A percentile compares a stretch with the other conserved stretches of the same genome.
Evolutionary conservation across 1,284 basidiomycete species (phyloP).

Genomic region (Mycena sp.): DNA sequence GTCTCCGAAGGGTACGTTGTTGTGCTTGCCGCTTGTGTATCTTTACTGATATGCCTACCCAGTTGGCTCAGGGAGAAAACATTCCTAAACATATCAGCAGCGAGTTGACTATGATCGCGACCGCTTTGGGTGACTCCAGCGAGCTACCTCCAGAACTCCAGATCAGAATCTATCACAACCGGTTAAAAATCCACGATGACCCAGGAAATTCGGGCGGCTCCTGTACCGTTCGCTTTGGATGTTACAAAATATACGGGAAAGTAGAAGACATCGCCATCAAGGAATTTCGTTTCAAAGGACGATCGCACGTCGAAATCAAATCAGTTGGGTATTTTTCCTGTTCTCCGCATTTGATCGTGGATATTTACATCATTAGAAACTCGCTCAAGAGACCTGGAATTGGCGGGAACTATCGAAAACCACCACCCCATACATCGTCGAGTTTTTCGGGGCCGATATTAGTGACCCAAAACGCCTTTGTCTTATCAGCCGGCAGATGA

Average conservation of each 20-base stretch:
- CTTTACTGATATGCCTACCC: no score
- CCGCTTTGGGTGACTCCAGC: background rate
- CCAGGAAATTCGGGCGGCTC: background rate
- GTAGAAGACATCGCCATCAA: background rate
- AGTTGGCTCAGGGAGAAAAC: background rate
- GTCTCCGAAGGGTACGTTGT: background rate
- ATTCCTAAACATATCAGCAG: background rate
- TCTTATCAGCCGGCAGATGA: background rate
- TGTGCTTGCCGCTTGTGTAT: no score
- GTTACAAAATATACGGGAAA: background rate
- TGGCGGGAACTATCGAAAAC: conserved; percentile 4
- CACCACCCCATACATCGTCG: background rate
- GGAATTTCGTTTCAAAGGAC: background rate
- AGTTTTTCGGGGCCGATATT: conserved; percentile 6
- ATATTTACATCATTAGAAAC: background rate
- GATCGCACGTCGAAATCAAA: background rate
- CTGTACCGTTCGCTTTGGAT: background rate
- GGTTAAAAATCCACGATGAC: background rate
- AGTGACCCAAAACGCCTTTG: background rate
- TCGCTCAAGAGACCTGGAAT: background rate
- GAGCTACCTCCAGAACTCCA: background rate
- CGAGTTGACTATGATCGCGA: background rate
- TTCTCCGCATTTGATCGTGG: background rate
- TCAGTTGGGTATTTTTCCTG: background rate
- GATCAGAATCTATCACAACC: background rate